Base-by-base conservation (phyloP, 345 rosid species). In the Eucalyptus globulus region DNA sequence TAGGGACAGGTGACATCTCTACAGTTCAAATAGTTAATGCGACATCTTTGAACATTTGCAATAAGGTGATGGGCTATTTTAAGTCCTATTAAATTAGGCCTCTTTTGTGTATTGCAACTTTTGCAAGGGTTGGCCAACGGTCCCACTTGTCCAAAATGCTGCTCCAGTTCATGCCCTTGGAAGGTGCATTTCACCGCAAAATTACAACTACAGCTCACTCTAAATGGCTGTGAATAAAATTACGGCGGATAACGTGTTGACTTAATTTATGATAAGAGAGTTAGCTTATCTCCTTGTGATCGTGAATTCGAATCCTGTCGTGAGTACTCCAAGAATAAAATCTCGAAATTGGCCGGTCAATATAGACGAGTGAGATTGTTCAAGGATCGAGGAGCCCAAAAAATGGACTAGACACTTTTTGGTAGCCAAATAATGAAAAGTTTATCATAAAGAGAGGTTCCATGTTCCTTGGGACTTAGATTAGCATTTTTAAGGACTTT, bases 381-480 rank as follows among this genome's bases (percentile, higher is more conserved):
- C 34, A 13, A 12, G 34, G 34, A 62, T 62, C 0, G 8, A 12
- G 69, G 16, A 4, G 4, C 0, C 2, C n/a, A 1, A 27, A 60
- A 60, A 27, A 60, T 60, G 69, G 31, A 27, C 31, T 60, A 0
- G 31, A 60, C 69, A 62, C 34, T 27, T 11, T 6, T 29, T 13
- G 34, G 15, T 62, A 13, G 69, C 69, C 31, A 62, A 29, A 62
- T 62, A 58, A 26, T 24, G n/a, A 12, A 21, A 60, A 60, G 69
- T 58, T 58, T 12, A 27, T 62, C 69, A 62, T 13, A 62, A 14
- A 62, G 16, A 3, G 14, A 58, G 65, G 7, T 27, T 29, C 7
- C 9, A 6, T 62, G 17, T 6, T 29, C 69, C 16, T 29, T 3
- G 62, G 58, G 58, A 53, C 58, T 53, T 19, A 53, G 62, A 56